Conservation (phyloP, 2,329 filamentous ascomycete species). For the Aspergillus oerlinghausenensis region DNA sequence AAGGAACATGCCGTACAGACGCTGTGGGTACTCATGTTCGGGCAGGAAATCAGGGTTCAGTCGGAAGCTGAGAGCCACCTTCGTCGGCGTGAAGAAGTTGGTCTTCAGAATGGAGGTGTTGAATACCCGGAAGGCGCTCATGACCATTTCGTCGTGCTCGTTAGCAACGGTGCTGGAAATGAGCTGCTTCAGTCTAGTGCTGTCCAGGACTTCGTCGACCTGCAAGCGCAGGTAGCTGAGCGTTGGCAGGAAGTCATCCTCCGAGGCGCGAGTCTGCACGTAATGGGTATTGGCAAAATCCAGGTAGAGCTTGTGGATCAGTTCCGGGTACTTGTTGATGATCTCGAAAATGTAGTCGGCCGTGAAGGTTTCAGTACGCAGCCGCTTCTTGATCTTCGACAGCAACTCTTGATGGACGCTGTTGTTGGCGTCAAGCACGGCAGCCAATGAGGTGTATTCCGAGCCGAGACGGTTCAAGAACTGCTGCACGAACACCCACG, state of each 20-base stretch:
- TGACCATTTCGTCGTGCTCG: slow-evolving; percentile 96
- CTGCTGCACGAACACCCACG: slow-evolving; percentile 96
- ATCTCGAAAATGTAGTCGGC: slow-evolving; percentile 98
- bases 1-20: slow-evolving; percentile 96
- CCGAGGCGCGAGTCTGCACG: slow-evolving; percentile 58
- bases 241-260: slow-evolving; percentile 66
- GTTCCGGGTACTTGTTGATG: slow-evolving; percentile 80
- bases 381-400: slow-evolving; percentile 88
- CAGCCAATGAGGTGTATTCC: slow-evolving; percentile 82
- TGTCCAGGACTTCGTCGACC: slow-evolving; percentile 69
- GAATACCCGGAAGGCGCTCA: slow-evolving; percentile 94
- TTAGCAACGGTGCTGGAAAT: slow-evolving; percentile 79
- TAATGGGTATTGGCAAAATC: slow-evolving; percentile 87
- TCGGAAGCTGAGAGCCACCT: slow-evolving; percentile 95
- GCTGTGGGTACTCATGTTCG: slow-evolving; percentile 85
- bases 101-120: slow-evolving; percentile 93
- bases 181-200: slow-evolving; percentile 66
- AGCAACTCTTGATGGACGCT: slow-evolving; percentile 81
- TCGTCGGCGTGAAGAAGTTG: slow-evolving; percentile 96
- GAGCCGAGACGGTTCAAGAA: slow-evolving; percentile 92
- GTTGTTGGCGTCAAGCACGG: slow-evolving; percentile 75
- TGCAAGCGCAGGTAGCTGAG: slow-evolving; percentile 63
- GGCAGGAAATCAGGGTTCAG: slow-evolving; percentile 78
- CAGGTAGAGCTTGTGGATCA: slow-evolving; percentile 84
- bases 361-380: slow-evolving; percentile 95